phyloP scores from a whole-genome alignment of 2,329 filamentous ascomycete species.

The Penicillium sp. region DNA sequence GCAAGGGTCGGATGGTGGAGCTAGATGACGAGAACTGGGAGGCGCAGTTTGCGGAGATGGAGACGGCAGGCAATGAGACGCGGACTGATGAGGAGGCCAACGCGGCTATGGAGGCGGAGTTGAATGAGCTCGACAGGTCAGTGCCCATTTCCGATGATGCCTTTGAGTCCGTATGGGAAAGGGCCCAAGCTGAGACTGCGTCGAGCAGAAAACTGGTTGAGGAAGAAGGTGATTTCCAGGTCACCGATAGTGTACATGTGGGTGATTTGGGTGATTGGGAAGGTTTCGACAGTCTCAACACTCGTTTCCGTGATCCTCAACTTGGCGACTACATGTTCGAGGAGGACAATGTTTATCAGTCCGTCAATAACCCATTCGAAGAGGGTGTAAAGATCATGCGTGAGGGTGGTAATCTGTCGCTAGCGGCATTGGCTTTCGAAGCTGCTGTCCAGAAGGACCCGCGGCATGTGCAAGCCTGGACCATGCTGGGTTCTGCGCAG shows the following conservation, averaged over 20 bases:
- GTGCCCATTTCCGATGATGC: constrained; percentile 65
- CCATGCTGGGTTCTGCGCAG: constrained; percentile 84
- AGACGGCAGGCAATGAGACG: constrained; percentile 54
- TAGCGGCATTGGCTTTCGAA: constrained; percentile 93
- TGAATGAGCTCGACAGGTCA: constrained; percentile 86
- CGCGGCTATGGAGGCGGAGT: constrained; percentile 75
- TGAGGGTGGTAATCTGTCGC: constrained; percentile 87
- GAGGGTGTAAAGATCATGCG: constrained; percentile 92
- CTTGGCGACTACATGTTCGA: constrained; percentile 93
- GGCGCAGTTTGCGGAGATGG: constrained; percentile 88
- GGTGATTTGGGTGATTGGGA: constrained; percentile 80
- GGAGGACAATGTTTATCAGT: constrained; percentile 84
- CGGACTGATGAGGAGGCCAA: constrained; percentile 62
- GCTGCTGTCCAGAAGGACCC: constrained; percentile 89
- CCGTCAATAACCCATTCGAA: constrained; percentile 79
- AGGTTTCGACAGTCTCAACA: constrained; percentile 67
- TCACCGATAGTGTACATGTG: constrained; percentile 51
- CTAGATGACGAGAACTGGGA: constrained; percentile 94
- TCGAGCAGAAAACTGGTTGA: constrained; percentile 59
- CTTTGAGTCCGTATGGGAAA: constrained; percentile 74
- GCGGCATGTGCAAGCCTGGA: constrained; percentile 88
- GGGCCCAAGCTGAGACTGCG: constrained; percentile 46
- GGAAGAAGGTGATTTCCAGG: constrained; percentile 55
- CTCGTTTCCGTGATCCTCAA: constrained; percentile 70
- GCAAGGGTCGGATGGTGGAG: constrained; percentile 79